Conservation (phyloP, 2,329 filamentous ascomycete genomes). For the Chlorencoelia australis region DNA sequence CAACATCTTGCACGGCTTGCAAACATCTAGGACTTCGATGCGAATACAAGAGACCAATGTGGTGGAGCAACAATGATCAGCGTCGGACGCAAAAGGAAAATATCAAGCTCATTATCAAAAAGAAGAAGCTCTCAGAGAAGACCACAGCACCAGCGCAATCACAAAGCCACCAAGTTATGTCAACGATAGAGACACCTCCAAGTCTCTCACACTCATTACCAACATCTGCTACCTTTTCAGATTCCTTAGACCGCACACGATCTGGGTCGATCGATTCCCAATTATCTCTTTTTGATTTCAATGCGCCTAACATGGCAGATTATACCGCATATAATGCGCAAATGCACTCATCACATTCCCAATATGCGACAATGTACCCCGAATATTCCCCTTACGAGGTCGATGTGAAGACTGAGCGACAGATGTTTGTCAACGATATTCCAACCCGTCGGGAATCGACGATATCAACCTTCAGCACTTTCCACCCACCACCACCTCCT, state of each 20-base stretch:
- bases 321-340: slow-evolving; percentile 53
- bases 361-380: slow-evolving; percentile 35
- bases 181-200: slow-evolving; percentile 55
- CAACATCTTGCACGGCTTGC: slow-evolving; percentile 54
- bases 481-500: slow-evolving; percentile 64
- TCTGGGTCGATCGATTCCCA: slow-evolving; percentile 75
- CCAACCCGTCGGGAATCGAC: slow-evolving; percentile 78
- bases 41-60: slow-evolving; percentile 93
- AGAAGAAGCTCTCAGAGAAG: slow-evolving; percentile 91
- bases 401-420: slow-evolving; percentile 89
- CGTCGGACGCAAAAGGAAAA: slow-evolving; percentile 80
- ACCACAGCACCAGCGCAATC: slow-evolving; percentile 41
- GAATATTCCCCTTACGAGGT: slow-evolving; percentile 79
- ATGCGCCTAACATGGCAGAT: slow-evolving; percentile 43
- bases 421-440: slow-evolving; percentile 88
- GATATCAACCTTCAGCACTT: slow-evolving; percentile 89
- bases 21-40: slow-evolving; percentile 68
- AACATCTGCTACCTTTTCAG: slow-evolving; percentile 71
- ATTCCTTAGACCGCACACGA: slow-evolving; percentile 61
- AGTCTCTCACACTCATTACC: slow-evolving; percentile 73
- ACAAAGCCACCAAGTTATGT: slow-evolving; percentile 40
- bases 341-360: slow-evolving; percentile 43
- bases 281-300: slow-evolving; percentile 65
- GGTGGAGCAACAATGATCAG: slow-evolving; percentile 93
- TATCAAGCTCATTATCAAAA: slow-evolving; percentile 97